Base-by-base conservation (phyloP, 352 stramenopile species). In the Globisporangium abappressorium region DNA sequence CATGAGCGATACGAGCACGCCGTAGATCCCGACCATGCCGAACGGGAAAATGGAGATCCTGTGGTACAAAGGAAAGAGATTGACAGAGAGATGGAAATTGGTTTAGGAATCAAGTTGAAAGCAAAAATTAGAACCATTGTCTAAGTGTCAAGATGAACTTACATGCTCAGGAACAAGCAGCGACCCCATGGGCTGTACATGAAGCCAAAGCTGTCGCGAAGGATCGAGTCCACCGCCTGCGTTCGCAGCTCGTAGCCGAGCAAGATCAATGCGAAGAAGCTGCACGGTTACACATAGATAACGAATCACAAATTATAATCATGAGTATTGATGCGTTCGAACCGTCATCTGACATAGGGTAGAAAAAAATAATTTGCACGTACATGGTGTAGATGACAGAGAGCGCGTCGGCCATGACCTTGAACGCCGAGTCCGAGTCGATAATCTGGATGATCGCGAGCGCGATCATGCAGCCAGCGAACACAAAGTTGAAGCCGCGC, bases 11-110 rank as follows among this genome's bases (percentile, higher is more conserved):
- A 94, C 81, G 12, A 95, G 71, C 59, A 93, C 75, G 54, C 89
- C 89, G 73, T 96, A 94, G 28, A 90, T 46, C 53, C 83, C 81
- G 49, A 90, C 86, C 85, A 94, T 94, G 64, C 89, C 89, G 57
- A 96, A 85, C 41, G 89, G 85, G 71, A 96, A 96, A 71, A 96
- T 95, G 26, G 89, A 96, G 62, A 94, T 94, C 85, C 85, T 93
- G 18, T 4, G 5, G 8, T n/a, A 46, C 57, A 4, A 41, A 1
- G 12, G 54, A 60, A 55, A 41, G 47, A 69, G 56, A 46, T 3
- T n/a, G n/a, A n/a, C n/a, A 46, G 38, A 14, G 4, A 46, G 4
- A 8, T 1, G 8, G 4, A 4, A 26, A 26, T 26, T 26, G 24
- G 24, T 26, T 26, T 26, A 26, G 24, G 24, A 26, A 26, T 26